Percentiles rank a stretch among this genome's conserved stretches.
These are phyloP conservation scores for Linaria vulgaris DNA, from an alignment of 257 asterid genomes.

Conservation along the genomic window DNA sequence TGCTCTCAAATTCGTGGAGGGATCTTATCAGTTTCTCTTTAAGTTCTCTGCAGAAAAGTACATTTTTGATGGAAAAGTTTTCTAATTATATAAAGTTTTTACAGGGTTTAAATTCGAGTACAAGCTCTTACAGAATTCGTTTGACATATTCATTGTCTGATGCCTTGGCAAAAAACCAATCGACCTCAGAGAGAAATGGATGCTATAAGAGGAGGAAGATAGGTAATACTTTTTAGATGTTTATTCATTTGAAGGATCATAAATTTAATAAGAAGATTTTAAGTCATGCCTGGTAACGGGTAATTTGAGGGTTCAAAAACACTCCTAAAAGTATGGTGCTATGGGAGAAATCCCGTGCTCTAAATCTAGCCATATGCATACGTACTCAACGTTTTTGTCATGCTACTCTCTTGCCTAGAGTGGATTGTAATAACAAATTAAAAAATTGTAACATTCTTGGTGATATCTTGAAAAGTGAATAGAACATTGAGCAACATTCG, in stretches of 20 bases:
- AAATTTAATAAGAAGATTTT: slow-evolving; percentile 13
- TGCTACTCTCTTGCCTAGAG: background rate
- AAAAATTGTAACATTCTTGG: background rate
- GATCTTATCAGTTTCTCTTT: slow-evolving; percentile 12
- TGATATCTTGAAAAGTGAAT: background rate
- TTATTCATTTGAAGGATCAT: background rate
- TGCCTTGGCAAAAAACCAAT: slow-evolving; percentile 38
- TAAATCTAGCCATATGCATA: background rate
- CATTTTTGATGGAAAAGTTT: background rate
- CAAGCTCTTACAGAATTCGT: slow-evolving; percentile 59
- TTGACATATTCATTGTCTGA: slow-evolving; percentile 51
- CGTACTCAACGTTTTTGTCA: background rate
- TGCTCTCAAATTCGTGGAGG: slow-evolving; percentile 3
- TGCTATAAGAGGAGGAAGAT: slow-evolving; percentile 76
- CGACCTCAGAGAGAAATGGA: slow-evolving; percentile 40
- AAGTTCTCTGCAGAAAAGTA: slow-evolving; percentile 11
- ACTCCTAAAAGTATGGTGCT: background rate
- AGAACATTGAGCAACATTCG: slow-evolving; percentile 4
- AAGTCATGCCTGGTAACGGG: background rate
- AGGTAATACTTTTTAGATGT: slow-evolving; percentile 32
- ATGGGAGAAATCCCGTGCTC: background rate
- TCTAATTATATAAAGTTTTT: slow-evolving; percentile 20
- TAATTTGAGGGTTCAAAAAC: slow-evolving; percentile 8
- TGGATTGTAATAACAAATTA: background rate
- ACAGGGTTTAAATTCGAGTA: slow-evolving; percentile 63